These are phyloP conservation scores for Agaricus sinodeliciosus DNA, from an alignment of 768 basidiomycete species.

Conservation along the genomic window DNA sequence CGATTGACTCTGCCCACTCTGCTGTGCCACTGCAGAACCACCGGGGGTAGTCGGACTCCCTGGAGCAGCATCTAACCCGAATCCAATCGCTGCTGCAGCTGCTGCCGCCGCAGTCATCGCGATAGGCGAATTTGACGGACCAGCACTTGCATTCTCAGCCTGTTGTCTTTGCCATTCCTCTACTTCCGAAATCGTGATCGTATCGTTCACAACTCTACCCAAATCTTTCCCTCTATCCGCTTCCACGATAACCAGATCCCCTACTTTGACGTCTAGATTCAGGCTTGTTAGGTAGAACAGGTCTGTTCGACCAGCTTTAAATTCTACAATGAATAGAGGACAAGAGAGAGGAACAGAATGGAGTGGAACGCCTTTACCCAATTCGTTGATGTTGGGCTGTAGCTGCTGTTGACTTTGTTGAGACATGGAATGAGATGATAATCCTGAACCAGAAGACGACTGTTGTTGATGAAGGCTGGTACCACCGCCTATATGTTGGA, in stretches of 20 bases:
- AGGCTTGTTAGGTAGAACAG: slow-evolving; percentile 84
- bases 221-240: slow-evolving; percentile 93
- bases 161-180: slow-evolving; percentile 86
- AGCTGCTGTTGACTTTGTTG: slow-evolving; percentile 15
- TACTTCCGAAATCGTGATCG: slow-evolving; percentile 84
- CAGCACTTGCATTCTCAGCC: slow-evolving; percentile 38
- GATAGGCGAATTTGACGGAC: no score
- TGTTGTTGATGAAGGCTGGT: slow-evolving; percentile 5
- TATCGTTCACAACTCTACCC: slow-evolving; percentile 88
- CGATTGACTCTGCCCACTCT: slow-evolving; percentile 26
- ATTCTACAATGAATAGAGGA: slow-evolving; percentile 95
- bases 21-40: slow-evolving; percentile 20
- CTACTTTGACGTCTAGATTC: slow-evolving; percentile 58
- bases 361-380: slow-evolving; percentile 87
- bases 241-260: slow-evolving; percentile 94
- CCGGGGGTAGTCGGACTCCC: slow-evolving; percentile 44
- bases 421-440: not conserved
- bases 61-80: slow-evolving; percentile 17
- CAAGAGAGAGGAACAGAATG: slow-evolving; percentile 75
- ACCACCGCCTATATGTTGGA: not conserved
- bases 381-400: slow-evolving; percentile 38
- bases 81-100: slow-evolving; percentile 25
- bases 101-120: slow-evolving; percentile 37
- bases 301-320: slow-evolving; percentile 95
- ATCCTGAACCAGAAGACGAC: not conserved